Evolutionary conservation across 2,329 filamentous ascomycete genomes (phyloP).

Genomic region (Calonectria pauciramosa): DNA sequence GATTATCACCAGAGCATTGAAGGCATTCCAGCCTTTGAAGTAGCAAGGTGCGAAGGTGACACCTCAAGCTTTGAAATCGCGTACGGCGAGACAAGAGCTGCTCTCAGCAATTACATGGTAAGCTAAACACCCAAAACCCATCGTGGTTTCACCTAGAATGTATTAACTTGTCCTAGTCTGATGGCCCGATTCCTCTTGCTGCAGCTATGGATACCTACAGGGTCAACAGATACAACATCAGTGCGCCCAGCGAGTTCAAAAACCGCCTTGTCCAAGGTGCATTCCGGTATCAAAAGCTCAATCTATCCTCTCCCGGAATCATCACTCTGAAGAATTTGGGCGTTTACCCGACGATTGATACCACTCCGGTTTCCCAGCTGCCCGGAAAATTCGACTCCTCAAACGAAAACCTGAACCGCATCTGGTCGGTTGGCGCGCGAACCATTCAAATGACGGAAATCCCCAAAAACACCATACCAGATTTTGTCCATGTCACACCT

Average conservation of each 20-base stretch:
- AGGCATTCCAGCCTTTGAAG: slow-evolving; percentile 16
- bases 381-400: slow-evolving; percentile 48
- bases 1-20: slow-evolving; percentile 15
- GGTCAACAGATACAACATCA: slow-evolving; percentile 51
- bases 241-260: slow-evolving; percentile 28
- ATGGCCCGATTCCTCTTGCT: slow-evolving; percentile 51
- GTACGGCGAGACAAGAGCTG: slow-evolving; percentile 7
- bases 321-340: slow-evolving; percentile 46
- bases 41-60: neutral
- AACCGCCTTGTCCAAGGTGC: slow-evolving; percentile 54
- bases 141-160: neutral
- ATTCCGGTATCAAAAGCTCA: slow-evolving; percentile 54
- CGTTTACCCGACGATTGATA: slow-evolving; percentile 35
- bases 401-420: slow-evolving; percentile 44
- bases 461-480: slow-evolving; percentile 36
- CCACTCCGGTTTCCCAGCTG: slow-evolving; percentile 36
- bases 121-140: neutral
- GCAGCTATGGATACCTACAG: slow-evolving; percentile 54
- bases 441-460: slow-evolving; percentile 47
- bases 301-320: slow-evolving; percentile 47
- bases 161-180: slow-evolving; percentile 13
- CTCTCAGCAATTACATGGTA: slow-evolving; percentile 16
- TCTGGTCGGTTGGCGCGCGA: slow-evolving; percentile 49
- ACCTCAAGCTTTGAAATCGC: slow-evolving; percentile 12
- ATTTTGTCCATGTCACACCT: slow-evolving; percentile 44